Base-by-base conservation (phyloP, 1,284 basidiomycete species). In the Ustanciosporium gigantosporum region DNA sequence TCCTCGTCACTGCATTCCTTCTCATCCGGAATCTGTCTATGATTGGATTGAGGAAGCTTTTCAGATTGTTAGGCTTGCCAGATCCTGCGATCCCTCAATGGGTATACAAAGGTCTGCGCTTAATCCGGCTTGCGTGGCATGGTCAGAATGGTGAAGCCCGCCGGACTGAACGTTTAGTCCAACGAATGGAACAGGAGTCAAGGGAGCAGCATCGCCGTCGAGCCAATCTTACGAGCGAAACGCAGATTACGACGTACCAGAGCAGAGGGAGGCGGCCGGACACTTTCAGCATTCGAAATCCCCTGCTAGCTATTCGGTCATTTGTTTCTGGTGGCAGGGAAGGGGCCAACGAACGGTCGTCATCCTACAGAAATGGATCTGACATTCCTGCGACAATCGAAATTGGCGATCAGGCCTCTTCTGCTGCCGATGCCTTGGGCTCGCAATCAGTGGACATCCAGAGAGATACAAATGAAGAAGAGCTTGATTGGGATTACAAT, bases 51-150 rank as follows among this genome's bases (percentile, higher is more conserved):
- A 27, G 31, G 20, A 40, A 50, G 36, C n/a, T 27, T 14, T 32
- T 37, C 31, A 25, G 36, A 9, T 24, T 48, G 5, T 7, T 52
- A 14, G 51, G 56, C 6, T 31, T 57, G 16, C 56, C 55, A 1
- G 47, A 51, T 17, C 52, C 60, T 6, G 36, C 42, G 27, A 39
- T 62, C 5, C 70, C 70, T 3, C 32, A 4, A 14, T 56, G 44
- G 46, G 42, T 66, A 3, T 58, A 43, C 17, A 21, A 34, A 3
- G 16, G 45, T 14, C 47, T 67, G n/a, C 57, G 71, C 8, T 32
- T 55, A 14, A 40, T 59, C 14, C 53, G 74, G 36, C 60, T 76
- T 13, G 46, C 67, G 22, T 76, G 74, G 74, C 74, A 76, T 40
- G 74, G 74, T 8, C 43, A 55, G 24, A 74, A 68, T 31, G 74